Base-by-base conservation (phyloP, 352 stramenopile species). In the Phytophthora cactorum region DNA sequence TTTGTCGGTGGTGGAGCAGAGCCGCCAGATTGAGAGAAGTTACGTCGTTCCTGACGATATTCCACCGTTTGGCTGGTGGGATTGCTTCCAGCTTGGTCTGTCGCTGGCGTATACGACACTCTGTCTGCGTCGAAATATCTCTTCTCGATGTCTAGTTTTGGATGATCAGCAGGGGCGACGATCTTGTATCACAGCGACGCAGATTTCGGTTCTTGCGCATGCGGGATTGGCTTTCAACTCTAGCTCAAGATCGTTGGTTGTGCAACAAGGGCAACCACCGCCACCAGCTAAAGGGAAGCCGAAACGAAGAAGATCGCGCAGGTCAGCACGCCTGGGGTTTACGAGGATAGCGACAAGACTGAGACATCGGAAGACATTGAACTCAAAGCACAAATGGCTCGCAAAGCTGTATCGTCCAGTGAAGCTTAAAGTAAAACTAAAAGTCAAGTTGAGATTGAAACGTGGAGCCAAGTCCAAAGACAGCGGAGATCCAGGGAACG, bases 51-150 rank as follows among this genome's bases (percentile, higher is more conserved):
- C 80, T 0, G 53, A 64, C 11, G 84, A 92, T 39, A 73, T 84
- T 1, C 72, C 74, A 1, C 39, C 72, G 28, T 79, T 90, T 44
- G 81, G 81, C 0, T 90, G 69, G 78, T 66, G 52, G 49, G 60
- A 89, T 55, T 79, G 70, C 41, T 81, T 80, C 51, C 74, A 85
- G 47, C 72, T 92, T 29, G 84, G 84, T 3, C 5, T 75, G 0
- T 62, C n/a, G 6, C 59, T 92, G n/a, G 60, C 79, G 1, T 89
- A 88, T 47, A 78, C 65, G 31, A 59, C 63, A 1, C 70, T 92
- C 47, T 69, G 86, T 28, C 66, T 92, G 14, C 79, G 84, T 3
- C 68, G 77, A 22, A 74, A 86, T 49, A 76, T 90, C 17, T 90
- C 84, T 0, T 59, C 74, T 7, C 74, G 72, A 0, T 65, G 63